phyloP scores from a whole-genome alignment of 75 land plant species.

The Cryptomeria japonica region DNA sequence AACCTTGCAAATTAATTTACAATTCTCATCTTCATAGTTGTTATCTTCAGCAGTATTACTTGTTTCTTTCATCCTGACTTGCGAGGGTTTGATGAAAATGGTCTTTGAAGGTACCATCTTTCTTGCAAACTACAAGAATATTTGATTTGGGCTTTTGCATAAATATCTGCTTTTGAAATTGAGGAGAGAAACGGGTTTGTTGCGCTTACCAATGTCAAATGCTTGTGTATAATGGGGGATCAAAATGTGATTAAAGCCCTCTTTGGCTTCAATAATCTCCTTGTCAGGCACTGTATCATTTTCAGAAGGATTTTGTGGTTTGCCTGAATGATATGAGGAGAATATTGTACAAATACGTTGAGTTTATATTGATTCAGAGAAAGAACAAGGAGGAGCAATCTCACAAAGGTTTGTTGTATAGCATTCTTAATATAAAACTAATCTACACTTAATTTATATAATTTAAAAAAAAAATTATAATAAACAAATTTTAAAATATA shows the following conservation, averaged over 20 bases:
- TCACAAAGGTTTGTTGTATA: no score
- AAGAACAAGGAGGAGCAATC: no score
- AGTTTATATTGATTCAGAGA: no score
- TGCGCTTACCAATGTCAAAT: conserved; percentile 2
- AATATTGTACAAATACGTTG: neutral
- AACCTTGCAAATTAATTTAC: neutral
- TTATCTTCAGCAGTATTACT: neutral
- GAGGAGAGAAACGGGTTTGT: neutral
- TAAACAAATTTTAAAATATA: no score
- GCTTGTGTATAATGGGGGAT: neutral
- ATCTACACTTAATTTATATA: no score
- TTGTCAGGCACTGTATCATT: neutral
- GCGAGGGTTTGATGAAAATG: conserved; percentile 10
- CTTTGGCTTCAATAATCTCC: neutral
- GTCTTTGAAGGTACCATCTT: neutral
- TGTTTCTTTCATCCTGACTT: neutral
- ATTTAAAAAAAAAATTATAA: no score
- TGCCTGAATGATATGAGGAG: neutral
- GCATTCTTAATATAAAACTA: no score
- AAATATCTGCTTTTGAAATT: neutral
- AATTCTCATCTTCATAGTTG: neutral
- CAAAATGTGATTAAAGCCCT: neutral
- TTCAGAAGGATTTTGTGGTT: neutral
- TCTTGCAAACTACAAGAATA: neutral
- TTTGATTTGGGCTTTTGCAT: neutral